Evolutionary conservation across 2,329 filamentous ascomycete genomes (phyloP).

Genomic region (Colletotrichum salicis): DNA sequence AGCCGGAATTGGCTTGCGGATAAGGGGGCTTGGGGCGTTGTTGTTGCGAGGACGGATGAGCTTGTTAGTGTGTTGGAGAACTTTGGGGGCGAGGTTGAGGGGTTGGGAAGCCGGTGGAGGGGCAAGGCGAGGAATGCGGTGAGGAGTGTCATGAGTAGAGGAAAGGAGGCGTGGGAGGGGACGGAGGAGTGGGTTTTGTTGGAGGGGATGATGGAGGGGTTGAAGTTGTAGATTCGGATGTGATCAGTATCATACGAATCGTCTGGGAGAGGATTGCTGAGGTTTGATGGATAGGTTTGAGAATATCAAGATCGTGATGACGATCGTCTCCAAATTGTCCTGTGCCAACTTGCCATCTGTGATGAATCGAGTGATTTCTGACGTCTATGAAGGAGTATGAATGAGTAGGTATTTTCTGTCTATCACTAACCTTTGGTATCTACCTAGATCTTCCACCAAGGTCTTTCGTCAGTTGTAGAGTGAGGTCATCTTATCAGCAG

Average conservation of each 20-base stretch:
- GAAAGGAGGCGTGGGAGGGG: slow-evolving; percentile 84
- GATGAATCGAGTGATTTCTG: too few relatives aligned
- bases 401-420: too few relatives aligned
- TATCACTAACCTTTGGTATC: too few relatives aligned
- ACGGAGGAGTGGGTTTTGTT: slow-evolving; percentile 74
- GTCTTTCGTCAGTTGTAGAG: too few relatives aligned
- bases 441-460: too few relatives aligned
- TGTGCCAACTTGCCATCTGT: too few relatives aligned
- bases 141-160: slow-evolving; percentile 84
- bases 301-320: too few relatives aligned
- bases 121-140: slow-evolving; percentile 89
- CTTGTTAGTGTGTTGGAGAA: slow-evolving; percentile 86
- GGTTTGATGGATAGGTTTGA: too few relatives aligned
- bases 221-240: slow-evolving; percentile 49
- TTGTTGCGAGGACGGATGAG: slow-evolving; percentile 83
- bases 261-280: too few relatives aligned
- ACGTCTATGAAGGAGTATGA: too few relatives aligned
- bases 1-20: slow-evolving; percentile 63
- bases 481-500: neutral
- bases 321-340: too few relatives aligned
- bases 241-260: too few relatives aligned
- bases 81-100: slow-evolving; percentile 72
- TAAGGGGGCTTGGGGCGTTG: slow-evolving; percentile 73
- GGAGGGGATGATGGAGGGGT: slow-evolving; percentile 64
- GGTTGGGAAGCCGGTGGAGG: slow-evolving; percentile 84